phyloP scores from a whole-genome alignment of 768 basidiomycete genomes.

The Favolaschia claudopus region DNA sequence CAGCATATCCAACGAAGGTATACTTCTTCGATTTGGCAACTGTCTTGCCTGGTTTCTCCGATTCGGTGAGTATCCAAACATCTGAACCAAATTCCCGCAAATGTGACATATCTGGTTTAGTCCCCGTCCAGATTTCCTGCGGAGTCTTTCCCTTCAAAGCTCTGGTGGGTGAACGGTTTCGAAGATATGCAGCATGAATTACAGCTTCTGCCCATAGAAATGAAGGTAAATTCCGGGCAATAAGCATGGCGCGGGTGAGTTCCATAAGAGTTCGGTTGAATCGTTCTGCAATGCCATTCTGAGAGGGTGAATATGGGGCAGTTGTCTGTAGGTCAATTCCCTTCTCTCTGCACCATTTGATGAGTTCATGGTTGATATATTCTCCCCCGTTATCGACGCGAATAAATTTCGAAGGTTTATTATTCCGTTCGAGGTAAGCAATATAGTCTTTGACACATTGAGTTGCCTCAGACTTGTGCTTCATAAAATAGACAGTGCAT shows the following conservation, averaged over 20 bases:
- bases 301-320: conserved; percentile 10
- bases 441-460: conserved; percentile 10
- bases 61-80: conserved; percentile 14
- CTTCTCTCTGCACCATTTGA: conserved; percentile 7
- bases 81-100: conserved; percentile 11
- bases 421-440: background rate
- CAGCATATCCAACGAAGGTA: no score
- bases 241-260: conserved; percentile 8
- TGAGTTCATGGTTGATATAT: conserved; percentile 4
- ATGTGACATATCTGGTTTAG: background rate
- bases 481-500: no score
- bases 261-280: conserved; percentile 9
- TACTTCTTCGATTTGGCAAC: no score
- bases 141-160: conserved; percentile 4
- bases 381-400: conserved; percentile 7
- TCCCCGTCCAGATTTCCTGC: background rate
- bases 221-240: conserved; percentile 10
- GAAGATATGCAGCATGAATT: conserved; percentile 4
- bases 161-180: conserved; percentile 5
- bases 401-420: background rate
- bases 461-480: conserved; percentile 8
- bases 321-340: conserved; percentile 6
- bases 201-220: conserved; percentile 11
- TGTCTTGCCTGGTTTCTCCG: no score
- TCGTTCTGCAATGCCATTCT: conserved; percentile 12